Base-by-base conservation (phyloP, 768 basidiomycete genomes). In the Agaricus bisporus region DNA sequence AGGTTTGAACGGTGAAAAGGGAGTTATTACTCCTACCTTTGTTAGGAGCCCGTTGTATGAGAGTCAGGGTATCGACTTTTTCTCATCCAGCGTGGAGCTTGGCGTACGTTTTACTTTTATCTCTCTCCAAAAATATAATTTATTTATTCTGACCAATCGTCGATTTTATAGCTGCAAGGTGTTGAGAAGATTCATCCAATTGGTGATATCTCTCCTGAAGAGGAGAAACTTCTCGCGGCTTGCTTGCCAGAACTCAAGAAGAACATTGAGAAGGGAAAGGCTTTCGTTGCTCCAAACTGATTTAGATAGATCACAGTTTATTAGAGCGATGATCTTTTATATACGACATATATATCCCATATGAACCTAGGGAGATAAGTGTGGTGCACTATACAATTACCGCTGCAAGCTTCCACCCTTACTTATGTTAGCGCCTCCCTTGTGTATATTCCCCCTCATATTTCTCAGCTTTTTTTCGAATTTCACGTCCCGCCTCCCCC, bases 241-340 rank as follows among this genome's bases (percentile, higher is more conserved):
- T 91, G 88, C 77, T 68, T 94, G 63, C 91, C 91, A 59, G 91
- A 93, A 61, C 82, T 99, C 63, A 89, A 90, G 83, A 94, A 90
- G 85, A 98, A 97, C 83, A 95, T 98, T 63, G 89, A 91, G 73
- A 98, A 94, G 85, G 94, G 94, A 72, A 83, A 78, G 71, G 78
- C 80, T 41, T 91, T 91, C 59, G 86, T 81, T 36, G 47, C 44
- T 17, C 38, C 38, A 5, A 39, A 39, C 22, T 32, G 36, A 32
- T 6, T 7, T 15, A 9, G 38, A 7, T 15, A 39, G 38, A n/a
- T 22, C 22, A 22, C 22, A 22, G 38, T 39, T 39, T 39, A 17
- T 39, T 39, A 15, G 38, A 39, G 10, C 8, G 12, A 39, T 39
- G 12, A 1, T 6, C 38, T 17, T 39, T 39, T 39, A 39, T 39